Evolutionary conservation across 2,329 filamentous ascomycete species (phyloP).

Genomic region (Onygenales sp.): DNA sequence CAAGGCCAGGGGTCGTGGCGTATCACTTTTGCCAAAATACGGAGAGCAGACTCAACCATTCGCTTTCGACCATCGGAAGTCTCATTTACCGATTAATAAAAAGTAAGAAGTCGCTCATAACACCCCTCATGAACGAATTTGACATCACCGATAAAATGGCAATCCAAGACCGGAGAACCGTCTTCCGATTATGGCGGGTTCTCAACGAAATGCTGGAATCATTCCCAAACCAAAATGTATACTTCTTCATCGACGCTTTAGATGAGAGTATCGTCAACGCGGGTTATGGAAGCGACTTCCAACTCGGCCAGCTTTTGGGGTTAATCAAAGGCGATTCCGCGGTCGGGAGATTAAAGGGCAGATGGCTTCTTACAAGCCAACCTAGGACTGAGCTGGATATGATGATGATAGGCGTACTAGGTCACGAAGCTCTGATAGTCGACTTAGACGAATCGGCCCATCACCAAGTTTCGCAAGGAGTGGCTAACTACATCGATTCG

Average conservation of each 20-base stretch:
- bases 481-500: not conserved
- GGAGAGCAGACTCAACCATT: too few relatives aligned
- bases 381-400: too few relatives aligned
- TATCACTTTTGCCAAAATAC: slow-evolving; percentile 4
- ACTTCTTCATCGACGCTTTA: not conserved
- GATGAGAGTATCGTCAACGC: not conserved
- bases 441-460: not conserved
- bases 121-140: too few relatives aligned
- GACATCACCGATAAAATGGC: too few relatives aligned
- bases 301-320: not conserved
- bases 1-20: not conserved
- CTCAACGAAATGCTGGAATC: too few relatives aligned
- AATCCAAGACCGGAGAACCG: too few relatives aligned
- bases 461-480: not conserved
- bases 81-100: too few relatives aligned
- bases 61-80: too few relatives aligned
- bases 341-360: not conserved
- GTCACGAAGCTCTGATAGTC: not conserved
- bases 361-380: not conserved
- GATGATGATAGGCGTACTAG: not conserved
- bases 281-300: too few relatives aligned
- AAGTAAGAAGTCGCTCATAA: too few relatives aligned
- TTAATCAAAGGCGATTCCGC: not conserved
- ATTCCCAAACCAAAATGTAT: not conserved
- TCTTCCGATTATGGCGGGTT: too few relatives aligned